Evolutionary conservation across 2,329 filamentous ascomycete species (phyloP).

Genomic region (Penicillium brevicompactum): DNA sequence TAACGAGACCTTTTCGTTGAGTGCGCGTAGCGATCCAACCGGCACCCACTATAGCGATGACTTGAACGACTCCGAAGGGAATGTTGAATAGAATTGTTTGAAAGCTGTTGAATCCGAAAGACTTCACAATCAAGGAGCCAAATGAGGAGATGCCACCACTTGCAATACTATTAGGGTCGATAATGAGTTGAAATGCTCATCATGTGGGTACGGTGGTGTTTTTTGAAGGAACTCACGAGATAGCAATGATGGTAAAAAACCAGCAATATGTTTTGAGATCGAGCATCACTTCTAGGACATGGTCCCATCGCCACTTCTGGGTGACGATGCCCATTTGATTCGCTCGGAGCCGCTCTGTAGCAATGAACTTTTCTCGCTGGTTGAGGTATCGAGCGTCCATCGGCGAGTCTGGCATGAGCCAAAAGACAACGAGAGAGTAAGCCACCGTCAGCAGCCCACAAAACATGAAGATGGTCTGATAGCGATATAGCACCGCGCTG

Average conservation of each 20-base stretch:
- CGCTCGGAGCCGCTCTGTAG: constrained; percentile 56
- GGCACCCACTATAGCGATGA: constrained; percentile 36
- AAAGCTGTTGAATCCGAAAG: constrained; percentile 45
- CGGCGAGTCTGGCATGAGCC: constrained; percentile 54
- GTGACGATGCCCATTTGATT: constrained; percentile 60
- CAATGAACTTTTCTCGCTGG: constrained; percentile 35
- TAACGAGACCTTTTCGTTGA: constrained; percentile 49
- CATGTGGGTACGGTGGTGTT: too few species aligned
- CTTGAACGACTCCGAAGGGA: constrained; percentile 43
- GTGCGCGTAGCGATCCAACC: constrained; percentile 46
- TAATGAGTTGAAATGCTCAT: too few species aligned
- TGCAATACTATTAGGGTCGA: constrained; percentile 30
- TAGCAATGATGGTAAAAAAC: constrained; percentile 29
- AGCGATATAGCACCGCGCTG: constrained; percentile 42
- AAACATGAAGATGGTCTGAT: constrained; percentile 57
- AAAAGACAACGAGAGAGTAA: constrained; percentile 50
- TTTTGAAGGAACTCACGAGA: constrained; percentile 18
- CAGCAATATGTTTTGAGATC: constrained; percentile 43
- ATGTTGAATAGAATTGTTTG: constrained; percentile 47
- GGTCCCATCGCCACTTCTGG: constrained; percentile 55
- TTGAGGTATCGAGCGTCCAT: constrained; percentile 53
- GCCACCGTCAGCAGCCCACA: constrained; percentile 56
- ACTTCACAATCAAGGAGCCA: constrained; percentile 45
- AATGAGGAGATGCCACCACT: constrained; percentile 44
- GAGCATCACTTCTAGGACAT: constrained; percentile 41